A percentile compares a stretch with the other conserved stretches of the same genome.
Evolutionary conservation across 2,329 filamentous ascomycete species (phyloP).

Genomic region (Aspergillus alliaceus): DNA sequence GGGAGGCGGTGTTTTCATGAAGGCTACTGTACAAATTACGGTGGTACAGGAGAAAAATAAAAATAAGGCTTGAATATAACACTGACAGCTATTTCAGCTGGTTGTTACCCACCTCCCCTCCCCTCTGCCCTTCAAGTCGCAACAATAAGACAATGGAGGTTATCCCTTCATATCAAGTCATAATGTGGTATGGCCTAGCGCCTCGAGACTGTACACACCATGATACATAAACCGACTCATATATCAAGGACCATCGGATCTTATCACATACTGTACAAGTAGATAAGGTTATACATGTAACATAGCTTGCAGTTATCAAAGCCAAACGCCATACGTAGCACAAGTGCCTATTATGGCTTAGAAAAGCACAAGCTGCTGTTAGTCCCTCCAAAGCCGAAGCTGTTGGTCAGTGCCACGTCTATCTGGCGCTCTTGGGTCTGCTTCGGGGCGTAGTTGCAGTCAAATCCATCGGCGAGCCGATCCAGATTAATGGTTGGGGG

Average conservation of each 20-base stretch:
- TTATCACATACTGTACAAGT: background rate
- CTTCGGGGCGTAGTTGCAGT: constrained; percentile 83
- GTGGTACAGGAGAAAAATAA: background rate
- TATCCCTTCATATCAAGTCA: background rate
- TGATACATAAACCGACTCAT: too few relatives aligned
- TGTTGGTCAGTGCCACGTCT: constrained; percentile 81
- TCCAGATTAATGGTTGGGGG: constrained; percentile 86
- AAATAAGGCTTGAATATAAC: too few relatives aligned
- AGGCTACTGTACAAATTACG: background rate
- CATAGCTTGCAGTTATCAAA: background rate
- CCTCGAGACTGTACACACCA: too few relatives aligned
- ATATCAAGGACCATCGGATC: background rate
- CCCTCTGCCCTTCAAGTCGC: background rate
- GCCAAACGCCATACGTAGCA: background rate
- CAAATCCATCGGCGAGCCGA: constrained; percentile 62
- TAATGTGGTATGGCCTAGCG: background rate
- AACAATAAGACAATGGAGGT: background rate
- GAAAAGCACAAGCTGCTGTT: constrained; percentile 85
- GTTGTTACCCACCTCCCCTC: too few relatives aligned
- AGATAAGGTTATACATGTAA: background rate
- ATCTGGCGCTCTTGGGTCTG: constrained; percentile 69
- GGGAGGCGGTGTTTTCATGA: background rate
- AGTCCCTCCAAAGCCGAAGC: constrained; percentile 96
- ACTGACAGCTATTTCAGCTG: too few relatives aligned
- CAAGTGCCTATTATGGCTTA: constrained; percentile 8